Percentiles rank a stretch among this genome's conserved stretches.
Evolutionary conservation across 2,329 filamentous ascomycete species (phyloP).

Genomic region (Nigrospora oryzae): DNA sequence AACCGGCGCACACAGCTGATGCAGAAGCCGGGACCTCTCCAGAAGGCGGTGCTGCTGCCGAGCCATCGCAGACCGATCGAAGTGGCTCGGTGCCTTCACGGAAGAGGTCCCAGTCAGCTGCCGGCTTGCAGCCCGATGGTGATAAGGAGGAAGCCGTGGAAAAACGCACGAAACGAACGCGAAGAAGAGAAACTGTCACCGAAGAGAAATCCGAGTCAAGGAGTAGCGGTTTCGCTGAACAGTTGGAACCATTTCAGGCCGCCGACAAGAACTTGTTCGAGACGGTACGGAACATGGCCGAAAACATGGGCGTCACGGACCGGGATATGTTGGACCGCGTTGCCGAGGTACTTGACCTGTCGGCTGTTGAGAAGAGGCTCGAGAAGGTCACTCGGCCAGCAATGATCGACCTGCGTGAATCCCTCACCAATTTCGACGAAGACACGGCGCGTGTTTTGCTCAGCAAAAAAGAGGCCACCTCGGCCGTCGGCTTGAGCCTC

Average conservation of each 20-base stretch:
- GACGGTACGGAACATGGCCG: slow-evolving; percentile 44
- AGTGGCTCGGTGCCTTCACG: slow-evolving; percentile 35
- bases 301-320: slow-evolving; percentile 46
- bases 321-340: slow-evolving; percentile 34
- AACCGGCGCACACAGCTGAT: not conserved
- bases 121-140: slow-evolving; percentile 43
- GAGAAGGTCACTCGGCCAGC: slow-evolving; percentile 36
- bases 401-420: slow-evolving; percentile 39
- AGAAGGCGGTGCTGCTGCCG: slow-evolving; percentile 18
- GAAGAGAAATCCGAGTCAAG: slow-evolving; percentile 43
- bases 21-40: slow-evolving; percentile 15
- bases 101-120: slow-evolving; percentile 55
- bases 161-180: slow-evolving; percentile 58
- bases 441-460: slow-evolving; percentile 44
- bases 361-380: slow-evolving; percentile 40
- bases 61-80: slow-evolving; percentile 23
- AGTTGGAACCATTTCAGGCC: slow-evolving; percentile 48
- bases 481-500: slow-evolving; percentile 46
- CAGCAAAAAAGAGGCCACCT: slow-evolving; percentile 39
- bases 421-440: slow-evolving; percentile 41
- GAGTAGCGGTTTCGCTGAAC: slow-evolving; percentile 41
- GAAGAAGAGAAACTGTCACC: slow-evolving; percentile 47
- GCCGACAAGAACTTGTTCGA: slow-evolving; percentile 48
- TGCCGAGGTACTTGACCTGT: slow-evolving; percentile 42
- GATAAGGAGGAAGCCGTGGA: slow-evolving; percentile 48